Conservation (phyloP, 129 eudicot genomes). For the Flaveria sonorensis region DNA sequence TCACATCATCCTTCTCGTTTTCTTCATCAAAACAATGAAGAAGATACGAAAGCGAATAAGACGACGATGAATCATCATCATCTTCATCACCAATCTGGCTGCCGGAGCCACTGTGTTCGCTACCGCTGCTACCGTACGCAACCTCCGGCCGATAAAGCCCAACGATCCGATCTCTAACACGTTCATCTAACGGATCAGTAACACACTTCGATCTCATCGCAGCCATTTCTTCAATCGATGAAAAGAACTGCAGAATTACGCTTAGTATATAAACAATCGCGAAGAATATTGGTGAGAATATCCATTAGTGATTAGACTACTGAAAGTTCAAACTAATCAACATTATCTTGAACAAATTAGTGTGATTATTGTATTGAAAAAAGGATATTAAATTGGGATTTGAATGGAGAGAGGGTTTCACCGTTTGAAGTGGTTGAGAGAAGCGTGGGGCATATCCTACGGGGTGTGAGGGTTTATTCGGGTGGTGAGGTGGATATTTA, state of each 20-base stretch:
- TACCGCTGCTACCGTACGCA: conserved; percentile 54
- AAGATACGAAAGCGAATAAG: conserved; percentile 64
- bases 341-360: conserved; percentile 24
- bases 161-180: conserved; percentile 58
- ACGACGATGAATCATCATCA: conserved; percentile 19
- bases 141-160: conserved; percentile 29
- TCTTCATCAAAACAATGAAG: conserved; percentile 45
- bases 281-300: conserved; percentile 35
- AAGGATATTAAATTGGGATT: conserved; percentile 16
- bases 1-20: conserved; percentile 5
- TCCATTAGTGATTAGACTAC: conserved; percentile 27
- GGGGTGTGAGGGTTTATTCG: conserved; percentile 26
- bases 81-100: conserved; percentile 36
- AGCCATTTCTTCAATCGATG: conserved; percentile 39
- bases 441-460: conserved; percentile 23
- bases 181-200: conserved; percentile 65
- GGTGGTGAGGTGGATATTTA: conserved; percentile 29
- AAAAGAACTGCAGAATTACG: not conserved
- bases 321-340: conserved; percentile 22
- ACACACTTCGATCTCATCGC: conserved; percentile 52
- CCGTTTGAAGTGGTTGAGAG: conserved; percentile 23
- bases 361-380: conserved; percentile 23
- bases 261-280: not conserved
- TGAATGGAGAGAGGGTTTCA: conserved; percentile 7
- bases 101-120: conserved; percentile 54